Evolutionary conservation across 2,329 filamentous ascomycete species (phyloP).

Genomic region (Aspergillus persii): DNA sequence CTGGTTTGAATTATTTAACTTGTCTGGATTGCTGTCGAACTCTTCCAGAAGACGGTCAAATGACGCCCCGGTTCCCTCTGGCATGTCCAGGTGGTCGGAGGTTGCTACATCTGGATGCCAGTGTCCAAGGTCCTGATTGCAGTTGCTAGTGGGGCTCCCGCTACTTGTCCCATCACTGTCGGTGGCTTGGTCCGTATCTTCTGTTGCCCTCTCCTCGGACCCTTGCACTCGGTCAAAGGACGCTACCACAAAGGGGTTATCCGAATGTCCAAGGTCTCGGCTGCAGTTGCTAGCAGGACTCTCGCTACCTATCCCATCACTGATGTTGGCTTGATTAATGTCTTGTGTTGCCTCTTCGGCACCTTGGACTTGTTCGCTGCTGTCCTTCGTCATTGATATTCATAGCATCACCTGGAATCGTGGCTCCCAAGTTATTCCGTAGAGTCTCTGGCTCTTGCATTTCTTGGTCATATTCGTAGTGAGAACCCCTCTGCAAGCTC

Average conservation of each 20-base stretch:
- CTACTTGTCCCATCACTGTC: too few species aligned
- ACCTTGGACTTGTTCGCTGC: too few species aligned
- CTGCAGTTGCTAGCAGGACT: not conserved
- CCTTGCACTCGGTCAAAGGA: too few species aligned
- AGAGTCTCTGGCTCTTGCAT: not conserved
- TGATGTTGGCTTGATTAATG: too few species aligned
- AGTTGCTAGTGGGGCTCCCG: too few species aligned
- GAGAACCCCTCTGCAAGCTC: not conserved
- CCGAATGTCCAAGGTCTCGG: not conserved
- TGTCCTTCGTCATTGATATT: not conserved
- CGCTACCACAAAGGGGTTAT: too few species aligned
- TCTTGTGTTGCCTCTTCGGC: too few species aligned
- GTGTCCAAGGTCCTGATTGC: too few species aligned
- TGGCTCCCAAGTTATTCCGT: not conserved
- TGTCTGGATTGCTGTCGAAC: too few species aligned
- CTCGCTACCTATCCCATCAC: not conserved
- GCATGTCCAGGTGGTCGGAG: not conserved
- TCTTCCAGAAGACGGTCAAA: not conserved
- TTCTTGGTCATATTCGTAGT: not conserved
- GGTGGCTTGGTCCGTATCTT: too few species aligned
- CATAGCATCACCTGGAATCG: not conserved
- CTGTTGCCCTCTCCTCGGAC: too few species aligned
- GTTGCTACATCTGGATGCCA: not conserved
- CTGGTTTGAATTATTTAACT: not conserved
- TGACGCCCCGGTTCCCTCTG: not conserved